Evolutionary conservation across 495 filamentous ascomycete genomes (phyloP).

Genomic region (Penicillium samsonianum): DNA sequence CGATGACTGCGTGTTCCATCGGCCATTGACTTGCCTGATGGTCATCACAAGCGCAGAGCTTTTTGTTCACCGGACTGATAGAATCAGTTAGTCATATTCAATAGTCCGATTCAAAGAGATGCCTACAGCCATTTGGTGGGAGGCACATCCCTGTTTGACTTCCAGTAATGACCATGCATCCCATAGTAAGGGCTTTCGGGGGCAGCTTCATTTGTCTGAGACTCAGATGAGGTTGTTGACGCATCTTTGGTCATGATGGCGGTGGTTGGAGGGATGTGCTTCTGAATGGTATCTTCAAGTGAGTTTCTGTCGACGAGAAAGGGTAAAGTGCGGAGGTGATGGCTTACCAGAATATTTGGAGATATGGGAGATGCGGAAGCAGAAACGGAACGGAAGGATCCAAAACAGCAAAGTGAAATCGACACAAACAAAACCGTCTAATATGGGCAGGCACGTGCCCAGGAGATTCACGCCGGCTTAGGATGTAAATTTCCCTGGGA

Average conservation of each 20-base stretch:
- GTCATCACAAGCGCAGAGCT: not conserved
- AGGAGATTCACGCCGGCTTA: too few species aligned
- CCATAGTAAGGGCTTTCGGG: not conserved
- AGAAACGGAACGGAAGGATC: not conserved
- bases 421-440: not conserved
- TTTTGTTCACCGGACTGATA: not conserved
- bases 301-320: too few species aligned
- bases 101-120: not conserved
- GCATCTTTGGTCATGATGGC: not conserved
- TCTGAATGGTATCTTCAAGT: not conserved
- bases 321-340: not conserved
- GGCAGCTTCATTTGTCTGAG: not conserved
- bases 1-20: conserved; percentile 1
- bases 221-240: not conserved
- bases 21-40: not conserved
- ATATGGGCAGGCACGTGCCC: not conserved
- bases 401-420: not conserved
- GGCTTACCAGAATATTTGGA: not conserved
- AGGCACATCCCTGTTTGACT: not conserved
- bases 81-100: not conserved
- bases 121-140: not conserved
- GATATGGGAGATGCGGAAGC: not conserved
- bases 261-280: not conserved
- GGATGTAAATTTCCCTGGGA: not conserved
- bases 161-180: not conserved